Base-by-base conservation (phyloP, 768 basidiomycete genomes). In the Megacollybia marginata region DNA sequence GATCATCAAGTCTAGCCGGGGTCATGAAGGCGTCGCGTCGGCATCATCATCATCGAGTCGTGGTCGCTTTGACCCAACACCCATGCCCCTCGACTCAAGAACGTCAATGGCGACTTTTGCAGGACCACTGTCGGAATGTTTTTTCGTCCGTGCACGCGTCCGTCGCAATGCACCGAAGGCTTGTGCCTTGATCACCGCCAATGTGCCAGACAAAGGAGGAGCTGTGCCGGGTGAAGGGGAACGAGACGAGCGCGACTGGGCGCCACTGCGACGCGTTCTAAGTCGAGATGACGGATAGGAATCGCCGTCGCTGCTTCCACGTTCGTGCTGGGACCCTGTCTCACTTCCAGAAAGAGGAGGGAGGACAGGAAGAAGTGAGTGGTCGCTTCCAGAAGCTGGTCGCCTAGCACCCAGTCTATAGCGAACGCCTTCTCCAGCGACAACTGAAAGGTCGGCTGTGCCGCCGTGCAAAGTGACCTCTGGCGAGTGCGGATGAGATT, bases 131-230 rank as follows among this genome's bases (percentile, higher is more conserved):
- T 88, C 88, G 40, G 85, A 77, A 34, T 80, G 69, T 64, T 79
- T 83, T 71, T 85, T 91, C 46, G 79, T 75, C 53, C 85, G 76
- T 40, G 83, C 74, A 51, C 89, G 80, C 48, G 88, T 85, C 64
- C 89, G 76, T 47, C 89, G 83, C 55, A 90, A 70, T 16, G 87
- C 87, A 32, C 89, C 90, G 62, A 92, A 92, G 35, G 90, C 84
- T 62, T 92, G 88, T 40, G 89, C 89, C 69, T 92, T 92, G 69
- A 92, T 90, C 50, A 92, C 88, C 48, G 90, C 89, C 44, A 92
- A 78, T 31, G 90, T 92, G 20, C 86, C 85, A 46, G 85, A 88
- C 60, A 89, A 66, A 16, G 69, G 65, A 33, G 75, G 65, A 48
- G 69, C 62, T 52, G 62, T 59, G 52, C 58, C 44, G 40, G 75